Evolutionary conservation across 1,139 yeast species (phyloP).

Genomic region (Blastobotrys petasosporus): DNA sequence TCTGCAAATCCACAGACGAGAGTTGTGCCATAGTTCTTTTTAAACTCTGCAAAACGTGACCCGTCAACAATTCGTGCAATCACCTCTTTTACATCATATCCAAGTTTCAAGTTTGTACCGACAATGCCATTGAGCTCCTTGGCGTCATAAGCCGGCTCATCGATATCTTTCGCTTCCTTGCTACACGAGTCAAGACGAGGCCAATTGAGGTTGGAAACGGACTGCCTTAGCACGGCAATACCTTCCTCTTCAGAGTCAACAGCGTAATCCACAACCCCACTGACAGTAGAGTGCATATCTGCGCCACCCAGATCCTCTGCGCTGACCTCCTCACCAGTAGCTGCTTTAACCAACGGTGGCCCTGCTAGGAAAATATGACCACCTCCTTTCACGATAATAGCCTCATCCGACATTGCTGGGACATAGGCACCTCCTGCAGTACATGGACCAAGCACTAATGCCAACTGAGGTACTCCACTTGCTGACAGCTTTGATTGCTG

Average conservation of each 20-base stretch:
- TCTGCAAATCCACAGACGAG: constrained; percentile 32
- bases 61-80: constrained; percentile 35
- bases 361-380: constrained; percentile 36
- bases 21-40: constrained; percentile 32
- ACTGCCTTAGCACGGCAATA: constrained; percentile 29
- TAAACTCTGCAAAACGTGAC: constrained; percentile 32
- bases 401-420: constrained; percentile 36
- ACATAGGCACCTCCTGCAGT: constrained; percentile 38
- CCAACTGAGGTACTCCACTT: constrained; percentile 32
- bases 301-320: constrained; percentile 37
- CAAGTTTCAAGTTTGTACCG: constrained; percentile 31
- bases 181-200: too few relatives aligned
- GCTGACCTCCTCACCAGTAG: constrained; percentile 34
- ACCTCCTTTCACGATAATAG: constrained; percentile 33
- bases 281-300: constrained; percentile 33
- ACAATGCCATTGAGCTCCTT: constrained; percentile 33
- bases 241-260: constrained; percentile 35
- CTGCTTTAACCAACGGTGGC: constrained; percentile 36
- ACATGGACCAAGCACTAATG: constrained; percentile 35
- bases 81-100: constrained; percentile 33
- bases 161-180: constrained; percentile 15
- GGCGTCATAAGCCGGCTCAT: constrained; percentile 31
- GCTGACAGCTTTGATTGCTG: constrained; percentile 34
- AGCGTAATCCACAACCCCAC: constrained; percentile 33
- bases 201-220: constrained; percentile 28